A percentile compares a stretch with the other conserved stretches of the same genome.
Conservation (phyloP, 768 basidiomycete species). For the Amanita subjunquillea region DNA sequence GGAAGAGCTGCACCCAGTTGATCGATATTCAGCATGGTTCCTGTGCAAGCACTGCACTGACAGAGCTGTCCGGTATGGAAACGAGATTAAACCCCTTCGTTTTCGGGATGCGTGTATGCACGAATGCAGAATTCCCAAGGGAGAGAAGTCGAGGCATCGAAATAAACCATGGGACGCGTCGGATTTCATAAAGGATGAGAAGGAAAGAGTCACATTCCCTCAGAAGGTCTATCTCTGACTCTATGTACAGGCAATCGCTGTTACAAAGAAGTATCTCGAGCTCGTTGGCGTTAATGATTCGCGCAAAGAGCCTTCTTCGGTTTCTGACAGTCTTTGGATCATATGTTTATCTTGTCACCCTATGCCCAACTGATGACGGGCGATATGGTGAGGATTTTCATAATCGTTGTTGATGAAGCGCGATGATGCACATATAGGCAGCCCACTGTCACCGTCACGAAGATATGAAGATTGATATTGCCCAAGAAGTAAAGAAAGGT, state of each 20-base stretch:
- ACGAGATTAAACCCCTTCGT: not conserved
- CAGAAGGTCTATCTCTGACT: not conserved
- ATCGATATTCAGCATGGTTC: not conserved
- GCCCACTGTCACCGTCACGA: slow-evolving; percentile 4
- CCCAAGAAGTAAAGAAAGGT: not conserved
- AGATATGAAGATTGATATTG: not conserved
- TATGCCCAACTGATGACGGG: not conserved
- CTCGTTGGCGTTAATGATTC: not conserved
- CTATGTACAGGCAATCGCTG: not conserved
- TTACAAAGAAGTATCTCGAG: not conserved
- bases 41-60: slow-evolving; percentile 1
- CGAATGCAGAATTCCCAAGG: not conserved
- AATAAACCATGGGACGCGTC: not conserved
- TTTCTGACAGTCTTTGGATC: not conserved
- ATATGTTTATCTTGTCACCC: slow-evolving; percentile 2
- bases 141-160: not conserved
- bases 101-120: slow-evolving; percentile 1
- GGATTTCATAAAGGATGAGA: slow-evolving; percentile 4
- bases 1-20: not conserved
- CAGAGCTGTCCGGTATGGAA: not conserved
- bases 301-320: no score
- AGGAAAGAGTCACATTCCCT: not conserved
- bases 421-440: not conserved
- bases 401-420: not conserved
- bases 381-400: not conserved